Base-by-base conservation (phyloP, 306 rosid species). In the Trifolium pratense region DNA sequence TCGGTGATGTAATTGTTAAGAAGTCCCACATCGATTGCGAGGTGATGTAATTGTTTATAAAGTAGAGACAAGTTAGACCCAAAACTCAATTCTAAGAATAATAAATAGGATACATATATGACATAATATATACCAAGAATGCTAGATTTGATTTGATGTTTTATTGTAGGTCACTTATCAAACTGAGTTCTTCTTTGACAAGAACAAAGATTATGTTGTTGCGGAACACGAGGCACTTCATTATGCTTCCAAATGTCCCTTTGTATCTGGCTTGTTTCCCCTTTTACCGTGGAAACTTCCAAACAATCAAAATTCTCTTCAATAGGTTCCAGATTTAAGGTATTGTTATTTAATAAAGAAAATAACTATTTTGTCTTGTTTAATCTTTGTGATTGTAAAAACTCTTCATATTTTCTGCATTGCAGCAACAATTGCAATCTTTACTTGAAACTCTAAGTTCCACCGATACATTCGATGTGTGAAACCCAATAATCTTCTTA, bases 401-500 rank as follows among this genome's bases (percentile, higher is more conserved):
- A 42, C 18, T 43, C 39, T 81, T 75, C 70, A 49, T 67, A 48
- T 79, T 67, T 85, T 55, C 55, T 85, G 87, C 99, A 91, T 68
- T 84, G 87, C 99, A 95, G 99, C 97, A 87, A 86, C 99, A 95
- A 92, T 79, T 95, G 86, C 93, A 83, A 84, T 21, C 84, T 37
- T 81, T 95, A 82, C 97, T 95, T 79, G 97, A 95, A 92, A 95
- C 97, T 79, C 93, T 95, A 68, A 95, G 99, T 76, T 31, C 88
- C 79, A 87, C 97, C 0, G 99, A 95, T 95, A 95, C 88, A 95
- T 95, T 79, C 97, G 99, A 16, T 95, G 99, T 79, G 99, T 95
- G 80, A 95, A 95, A 74, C 99, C 99, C 81, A 95, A 95, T 66
- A 95, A 90, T 75, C 82, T 95, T 78, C 99, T 95, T 36, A 95